Evolutionary conservation across 768 basidiomycete species (phyloP).

Genomic region (Boletus subcaerulescens): DNA sequence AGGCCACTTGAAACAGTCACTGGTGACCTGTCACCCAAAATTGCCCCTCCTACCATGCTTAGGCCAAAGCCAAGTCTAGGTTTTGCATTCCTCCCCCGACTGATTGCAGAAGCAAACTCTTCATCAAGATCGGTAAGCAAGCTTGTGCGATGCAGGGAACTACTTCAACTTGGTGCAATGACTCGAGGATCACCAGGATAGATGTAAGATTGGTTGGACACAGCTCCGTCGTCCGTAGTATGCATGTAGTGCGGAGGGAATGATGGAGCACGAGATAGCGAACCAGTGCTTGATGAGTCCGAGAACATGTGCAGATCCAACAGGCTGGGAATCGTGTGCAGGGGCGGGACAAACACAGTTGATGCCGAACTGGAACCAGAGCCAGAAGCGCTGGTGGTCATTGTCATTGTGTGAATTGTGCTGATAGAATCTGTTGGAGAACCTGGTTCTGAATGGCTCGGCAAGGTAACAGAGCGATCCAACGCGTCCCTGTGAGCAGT

Average conservation of each 20-base stretch:
- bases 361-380: conserved; percentile 58
- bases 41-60: conserved; percentile 38
- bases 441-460: conserved; percentile 40
- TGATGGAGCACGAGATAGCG: conserved; percentile 43
- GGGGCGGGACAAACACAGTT: conserved; percentile 74
- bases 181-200: conserved; percentile 73
- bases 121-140: conserved; percentile 76
- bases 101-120: conserved; percentile 47
- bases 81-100: conserved; percentile 39
- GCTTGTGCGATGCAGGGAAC: conserved; percentile 59
- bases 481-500: conserved; percentile 65
- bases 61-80: conserved; percentile 45
- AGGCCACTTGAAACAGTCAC: conserved; percentile 74
- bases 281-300: conserved; percentile 37
- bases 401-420: conserved; percentile 59
- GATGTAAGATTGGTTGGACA: conserved; percentile 61
- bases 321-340: conserved; percentile 68
- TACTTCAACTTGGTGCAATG: conserved; percentile 65
- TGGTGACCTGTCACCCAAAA: conserved; percentile 54
- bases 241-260: conserved; percentile 58
- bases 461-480: conserved; percentile 55
- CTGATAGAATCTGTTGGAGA: conserved; percentile 60
- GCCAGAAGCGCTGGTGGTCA: conserved; percentile 38
- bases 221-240: conserved; percentile 72
- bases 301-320: conserved; percentile 57